Evolutionary conservation across 371 early-diverging fungal genomes (phyloP).

Genomic region (Chytridiales sp.): DNA sequence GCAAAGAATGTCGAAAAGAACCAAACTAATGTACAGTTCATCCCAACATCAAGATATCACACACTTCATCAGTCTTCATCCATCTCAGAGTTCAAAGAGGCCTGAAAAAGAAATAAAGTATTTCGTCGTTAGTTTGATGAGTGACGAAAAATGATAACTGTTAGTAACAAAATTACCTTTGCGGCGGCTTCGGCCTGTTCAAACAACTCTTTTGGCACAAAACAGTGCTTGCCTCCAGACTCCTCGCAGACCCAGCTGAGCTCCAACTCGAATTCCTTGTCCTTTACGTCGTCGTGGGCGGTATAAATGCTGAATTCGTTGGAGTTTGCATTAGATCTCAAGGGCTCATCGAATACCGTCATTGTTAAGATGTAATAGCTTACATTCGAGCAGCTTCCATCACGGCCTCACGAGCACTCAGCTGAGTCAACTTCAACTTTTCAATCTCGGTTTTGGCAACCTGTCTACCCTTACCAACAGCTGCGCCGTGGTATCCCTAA

Average conservation of each 20-base stretch:
- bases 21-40: too few species aligned
- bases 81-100: slow-evolving; percentile 46
- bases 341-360: slow-evolving; percentile 7
- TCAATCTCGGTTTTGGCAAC: slow-evolving; percentile 97
- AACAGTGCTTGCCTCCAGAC: slow-evolving; percentile 71
- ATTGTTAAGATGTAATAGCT: slow-evolving; percentile 13
- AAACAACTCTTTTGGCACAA: slow-evolving; percentile 84
- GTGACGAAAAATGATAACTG: not conserved
- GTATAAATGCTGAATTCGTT: slow-evolving; percentile 70
- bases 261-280: slow-evolving; percentile 97
- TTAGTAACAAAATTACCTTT: slow-evolving; percentile 49
- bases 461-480: slow-evolving; percentile 94
- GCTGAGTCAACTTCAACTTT: slow-evolving; percentile 81
- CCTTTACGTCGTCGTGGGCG: slow-evolving; percentile 95
- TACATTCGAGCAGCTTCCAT: slow-evolving; percentile 94
- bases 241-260: slow-evolving; percentile 94
- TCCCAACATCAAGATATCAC: too few species aligned
- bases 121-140: not conserved
- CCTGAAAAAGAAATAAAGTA: slow-evolving; percentile 25
- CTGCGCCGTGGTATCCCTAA: slow-evolving; percentile 92
- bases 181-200: slow-evolving; percentile 84
- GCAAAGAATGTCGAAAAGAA: too few species aligned
- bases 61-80: slow-evolving; percentile 42
- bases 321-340: not conserved
- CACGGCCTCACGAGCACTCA: slow-evolving; percentile 88